Evolutionary conservation across 176 grass and related monocot genomes (phyloP).

Genomic region (Musa schizocarpa): DNA sequence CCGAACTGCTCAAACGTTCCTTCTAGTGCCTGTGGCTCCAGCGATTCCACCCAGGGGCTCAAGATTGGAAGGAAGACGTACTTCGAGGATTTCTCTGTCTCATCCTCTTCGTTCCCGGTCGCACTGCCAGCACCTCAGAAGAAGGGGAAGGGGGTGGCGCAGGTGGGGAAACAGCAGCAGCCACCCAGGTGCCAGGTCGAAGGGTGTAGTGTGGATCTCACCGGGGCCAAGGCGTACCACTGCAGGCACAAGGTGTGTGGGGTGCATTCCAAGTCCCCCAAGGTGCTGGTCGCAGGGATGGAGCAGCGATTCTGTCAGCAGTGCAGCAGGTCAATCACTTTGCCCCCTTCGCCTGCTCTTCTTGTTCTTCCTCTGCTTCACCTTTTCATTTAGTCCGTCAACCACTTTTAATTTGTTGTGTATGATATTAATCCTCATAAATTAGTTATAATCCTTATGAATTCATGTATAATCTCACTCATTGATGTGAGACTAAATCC

Average conservation of each 20-base stretch:
- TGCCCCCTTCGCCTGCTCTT: no score
- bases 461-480: no score
- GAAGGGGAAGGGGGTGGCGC: constrained; percentile 18
- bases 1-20: neutral
- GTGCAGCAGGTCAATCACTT: constrained; percentile 50
- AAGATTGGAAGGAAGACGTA: neutral
- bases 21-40: neutral
- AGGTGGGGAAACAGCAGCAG: neutral
- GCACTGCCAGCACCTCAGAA: neutral
- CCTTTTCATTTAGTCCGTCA: neutral
- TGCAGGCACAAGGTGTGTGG: constrained; percentile 66
- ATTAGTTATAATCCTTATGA: no score
- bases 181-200: constrained; percentile 55
- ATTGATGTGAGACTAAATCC: no score
- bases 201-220: constrained; percentile 58
- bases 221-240: constrained; percentile 49
- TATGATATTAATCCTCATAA: no score
- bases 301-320: constrained; percentile 74
- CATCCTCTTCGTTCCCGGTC: neutral
- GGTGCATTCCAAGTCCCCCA: constrained; percentile 48
- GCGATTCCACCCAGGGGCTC: neutral
- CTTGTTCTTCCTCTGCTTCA: neutral
- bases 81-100: neutral
- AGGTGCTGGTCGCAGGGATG: constrained; percentile 42
- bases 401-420: neutral